Evolutionary conservation across 2,329 filamentous ascomycete species (phyloP).

Genomic region (Botryotinia narcissicola): DNA sequence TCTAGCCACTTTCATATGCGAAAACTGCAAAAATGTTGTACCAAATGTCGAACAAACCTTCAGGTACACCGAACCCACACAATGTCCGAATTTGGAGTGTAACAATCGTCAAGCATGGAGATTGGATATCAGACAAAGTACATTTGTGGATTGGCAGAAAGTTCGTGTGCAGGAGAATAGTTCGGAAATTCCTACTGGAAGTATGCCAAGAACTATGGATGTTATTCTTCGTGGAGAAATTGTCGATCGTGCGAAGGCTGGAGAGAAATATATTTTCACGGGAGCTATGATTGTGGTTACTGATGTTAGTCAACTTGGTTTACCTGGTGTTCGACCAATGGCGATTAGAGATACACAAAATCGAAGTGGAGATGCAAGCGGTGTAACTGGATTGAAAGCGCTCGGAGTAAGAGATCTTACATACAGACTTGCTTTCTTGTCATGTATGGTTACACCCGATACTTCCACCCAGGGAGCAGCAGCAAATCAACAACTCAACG

Average conservation of each 20-base stretch:
- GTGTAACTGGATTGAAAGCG: slow-evolving; percentile 84
- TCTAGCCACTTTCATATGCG: slow-evolving; percentile 87
- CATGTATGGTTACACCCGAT: slow-evolving; percentile 93
- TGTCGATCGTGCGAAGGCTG: slow-evolving; percentile 94
- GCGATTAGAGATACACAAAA: slow-evolving; percentile 80
- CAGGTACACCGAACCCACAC: slow-evolving; percentile 92
- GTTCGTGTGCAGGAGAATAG: slow-evolving; percentile 98
- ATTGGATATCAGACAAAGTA: slow-evolving; percentile 94
- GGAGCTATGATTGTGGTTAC: slow-evolving; percentile 95
- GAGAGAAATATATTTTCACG: slow-evolving; percentile 97
- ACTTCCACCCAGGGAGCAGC: slow-evolving; percentile 75
- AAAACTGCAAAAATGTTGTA: slow-evolving; percentile 78
- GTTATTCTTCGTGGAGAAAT: slow-evolving; percentile 95
- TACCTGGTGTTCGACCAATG: slow-evolving; percentile 80
- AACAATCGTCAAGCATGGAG: slow-evolving; percentile 92
- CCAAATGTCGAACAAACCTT: slow-evolving; percentile 97
- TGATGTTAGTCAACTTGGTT: slow-evolving; percentile 89
- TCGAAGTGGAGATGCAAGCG: slow-evolving; percentile 73
- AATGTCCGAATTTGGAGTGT: slow-evolving; percentile 86
- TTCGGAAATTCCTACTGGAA: slow-evolving; percentile 95
- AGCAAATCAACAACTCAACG: slow-evolving; percentile 64
- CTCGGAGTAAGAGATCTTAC: slow-evolving; percentile 93
- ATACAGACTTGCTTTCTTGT: slow-evolving; percentile 92
- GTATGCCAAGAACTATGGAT: slow-evolving; percentile 98
- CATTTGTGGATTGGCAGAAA: slow-evolving; percentile 99